Percentiles rank a stretch among this genome's conserved stretches.
Conservation (phyloP, 2,329 filamentous ascomycete species). For the Geoglossum cookeanum region DNA sequence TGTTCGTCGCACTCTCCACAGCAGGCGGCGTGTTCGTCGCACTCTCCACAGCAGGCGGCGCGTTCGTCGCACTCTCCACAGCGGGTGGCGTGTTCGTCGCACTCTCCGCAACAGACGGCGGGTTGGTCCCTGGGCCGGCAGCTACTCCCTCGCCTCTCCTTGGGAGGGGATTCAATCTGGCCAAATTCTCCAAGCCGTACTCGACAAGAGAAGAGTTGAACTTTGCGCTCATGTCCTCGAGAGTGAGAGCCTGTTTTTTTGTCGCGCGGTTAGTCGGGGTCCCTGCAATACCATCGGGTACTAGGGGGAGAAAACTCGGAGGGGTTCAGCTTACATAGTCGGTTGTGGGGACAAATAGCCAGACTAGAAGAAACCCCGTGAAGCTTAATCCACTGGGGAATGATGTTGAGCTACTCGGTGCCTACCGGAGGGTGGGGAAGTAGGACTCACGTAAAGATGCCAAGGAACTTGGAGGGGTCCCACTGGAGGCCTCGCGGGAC, state of each 20-base stretch:
- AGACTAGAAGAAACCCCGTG: neutral
- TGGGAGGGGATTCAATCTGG: neutral
- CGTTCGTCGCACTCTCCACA: too few relatives aligned
- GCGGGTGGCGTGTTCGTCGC: too few relatives aligned
- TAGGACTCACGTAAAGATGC: neutral
- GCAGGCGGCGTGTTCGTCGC: too few relatives aligned
- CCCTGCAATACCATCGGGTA: neutral
- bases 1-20: too few relatives aligned
- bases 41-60: too few relatives aligned
- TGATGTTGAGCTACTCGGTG: neutral
- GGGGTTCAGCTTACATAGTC: neutral
- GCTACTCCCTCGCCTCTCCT: neutral
- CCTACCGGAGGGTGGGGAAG: neutral
- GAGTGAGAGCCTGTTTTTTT: neutral
- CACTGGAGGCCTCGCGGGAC: neutral
- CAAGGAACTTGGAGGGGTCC: neutral
- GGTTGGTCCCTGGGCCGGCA: neutral
- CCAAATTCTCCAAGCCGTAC: neutral
- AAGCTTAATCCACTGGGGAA: neutral
- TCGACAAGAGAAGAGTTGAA: neutral
- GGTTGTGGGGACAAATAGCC: neutral
- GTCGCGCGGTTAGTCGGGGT: neutral
- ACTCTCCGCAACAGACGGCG: neutral
- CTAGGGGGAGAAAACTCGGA: neutral
- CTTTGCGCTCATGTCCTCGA: neutral